Evolutionary conservation across 2,329 filamentous ascomycete genomes (phyloP).

Genomic region (Cercospora sojina): DNA sequence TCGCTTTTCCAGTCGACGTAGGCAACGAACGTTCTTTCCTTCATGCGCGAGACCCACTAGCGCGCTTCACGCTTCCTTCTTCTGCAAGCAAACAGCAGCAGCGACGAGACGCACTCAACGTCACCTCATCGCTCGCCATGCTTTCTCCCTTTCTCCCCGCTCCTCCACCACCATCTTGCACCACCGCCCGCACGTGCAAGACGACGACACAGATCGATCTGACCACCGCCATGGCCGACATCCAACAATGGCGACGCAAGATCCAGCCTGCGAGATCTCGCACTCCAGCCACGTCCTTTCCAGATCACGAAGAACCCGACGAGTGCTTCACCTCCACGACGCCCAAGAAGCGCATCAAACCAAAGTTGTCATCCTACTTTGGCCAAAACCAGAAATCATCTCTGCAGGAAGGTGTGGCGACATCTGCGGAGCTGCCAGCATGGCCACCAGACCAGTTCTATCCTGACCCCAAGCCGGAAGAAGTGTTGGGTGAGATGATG

Average conservation of each 20-base stretch:
- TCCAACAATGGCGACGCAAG: slow-evolving; percentile 39
- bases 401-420: slow-evolving; percentile 15
- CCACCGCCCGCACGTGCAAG: neutral
- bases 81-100: neutral
- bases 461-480: slow-evolving; percentile 32
- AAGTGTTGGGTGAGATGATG: slow-evolving; percentile 37
- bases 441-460: slow-evolving; percentile 33
- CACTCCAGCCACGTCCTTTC: slow-evolving; percentile 28
- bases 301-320: slow-evolving; percentile 36
- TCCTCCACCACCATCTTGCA: neutral
- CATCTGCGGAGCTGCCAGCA: slow-evolving; percentile 24
- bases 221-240: slow-evolving; percentile 35
- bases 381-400: slow-evolving; percentile 18
- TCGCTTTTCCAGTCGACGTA: neutral
- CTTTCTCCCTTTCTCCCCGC: neutral
- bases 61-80: neutral
- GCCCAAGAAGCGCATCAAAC: slow-evolving; percentile 39
- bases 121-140: neutral
- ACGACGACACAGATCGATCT: neutral
- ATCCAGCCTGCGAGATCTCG: slow-evolving; percentile 37
- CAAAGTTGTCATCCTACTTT: slow-evolving; percentile 44
- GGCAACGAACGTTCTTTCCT: slow-evolving; percentile 1
- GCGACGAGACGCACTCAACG: neutral
- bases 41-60: neutral
- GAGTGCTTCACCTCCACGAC: slow-evolving; percentile 33